Base-by-base conservation (phyloP, 2,329 filamentous ascomycete species). In the Sphaerostilbella broomeana region DNA sequence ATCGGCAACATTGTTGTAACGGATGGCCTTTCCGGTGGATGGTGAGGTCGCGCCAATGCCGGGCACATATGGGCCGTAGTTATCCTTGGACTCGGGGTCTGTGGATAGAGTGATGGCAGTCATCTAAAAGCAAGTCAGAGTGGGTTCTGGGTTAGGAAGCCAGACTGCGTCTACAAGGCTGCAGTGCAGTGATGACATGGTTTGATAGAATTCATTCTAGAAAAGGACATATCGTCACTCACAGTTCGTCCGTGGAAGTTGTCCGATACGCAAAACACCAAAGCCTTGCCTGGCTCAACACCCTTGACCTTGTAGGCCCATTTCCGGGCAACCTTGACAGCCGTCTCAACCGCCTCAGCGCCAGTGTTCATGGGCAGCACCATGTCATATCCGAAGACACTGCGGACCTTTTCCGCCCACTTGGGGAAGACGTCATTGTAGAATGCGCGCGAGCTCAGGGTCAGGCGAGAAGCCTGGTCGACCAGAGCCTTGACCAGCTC, bases 281-380 rank as follows among this genome's bases (percentile, higher is more conserved):
- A 63, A 7, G 90, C 90, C 70, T 92, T 79, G 58, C 84, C 81
- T 61, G 86, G 72, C 5, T 86, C 81, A 47, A 97, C 90, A 16
- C 82, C 81, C 75, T 97, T 95, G 60, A 86, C 80, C 69, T 95
- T 95, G 74, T 95, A 95, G 5, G 88, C 89, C 90, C 90, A 97
- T 67, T 97, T 97, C 50, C 90, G 77, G 43, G 90, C 90, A 65
- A 97, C 81, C 74, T 97, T 97, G 67, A 97, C 81, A 10, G 84
- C 89, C 0, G 90, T 95, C 73, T 97, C 90, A 24, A 95, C 88
- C 7, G 90, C 90, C 67, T 97, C 90, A 16, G 90, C 90, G 43
- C 90, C 90, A 2, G 90, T 97, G 71, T 95, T 95, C 89, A 97
- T 95, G 49, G 90, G 90, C 62, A 97, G 67, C 22, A 95, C 87